phyloP scores from a whole-genome alignment of 1,284 basidiomycete genomes.

The Tilletia setariae region DNA sequence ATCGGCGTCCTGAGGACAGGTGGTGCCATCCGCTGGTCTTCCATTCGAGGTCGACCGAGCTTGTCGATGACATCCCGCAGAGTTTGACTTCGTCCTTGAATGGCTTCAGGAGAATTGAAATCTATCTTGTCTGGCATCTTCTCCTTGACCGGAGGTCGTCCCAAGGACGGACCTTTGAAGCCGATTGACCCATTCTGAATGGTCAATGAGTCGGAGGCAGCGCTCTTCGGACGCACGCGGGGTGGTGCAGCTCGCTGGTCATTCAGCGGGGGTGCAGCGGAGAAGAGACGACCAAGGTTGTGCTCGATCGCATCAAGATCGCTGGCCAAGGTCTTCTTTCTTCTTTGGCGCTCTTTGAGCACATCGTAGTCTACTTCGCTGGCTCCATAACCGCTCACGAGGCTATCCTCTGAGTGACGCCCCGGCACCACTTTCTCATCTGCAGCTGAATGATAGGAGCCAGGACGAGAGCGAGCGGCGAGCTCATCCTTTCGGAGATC shows the following conservation, averaged over 20 bases:
- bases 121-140: not conserved
- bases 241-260: conserved; percentile 1
- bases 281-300: not conserved
- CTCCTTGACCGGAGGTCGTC: not conserved
- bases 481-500: not conserved
- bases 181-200: not conserved
- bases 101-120: too few relatives aligned
- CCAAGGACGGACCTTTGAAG: not conserved
- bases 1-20: not conserved
- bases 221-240: not conserved
- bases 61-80: not conserved
- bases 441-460: not conserved
- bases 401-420: not conserved
- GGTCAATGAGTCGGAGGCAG: not conserved
- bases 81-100: not conserved
- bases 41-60: conserved; percentile 3
- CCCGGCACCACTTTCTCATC: not conserved
- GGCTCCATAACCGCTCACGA: not conserved
- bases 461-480: not conserved
- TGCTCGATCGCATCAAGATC: conserved; percentile 1
- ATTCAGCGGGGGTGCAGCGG: not conserved
- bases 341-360: not conserved
- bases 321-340: not conserved
- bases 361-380: not conserved
- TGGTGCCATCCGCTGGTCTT: not conserved